A percentile compares a stretch with the other conserved stretches of the same genome.
phyloP scores from a whole-genome alignment of 208 protist species.

The Angomonas desouzai region DNA sequence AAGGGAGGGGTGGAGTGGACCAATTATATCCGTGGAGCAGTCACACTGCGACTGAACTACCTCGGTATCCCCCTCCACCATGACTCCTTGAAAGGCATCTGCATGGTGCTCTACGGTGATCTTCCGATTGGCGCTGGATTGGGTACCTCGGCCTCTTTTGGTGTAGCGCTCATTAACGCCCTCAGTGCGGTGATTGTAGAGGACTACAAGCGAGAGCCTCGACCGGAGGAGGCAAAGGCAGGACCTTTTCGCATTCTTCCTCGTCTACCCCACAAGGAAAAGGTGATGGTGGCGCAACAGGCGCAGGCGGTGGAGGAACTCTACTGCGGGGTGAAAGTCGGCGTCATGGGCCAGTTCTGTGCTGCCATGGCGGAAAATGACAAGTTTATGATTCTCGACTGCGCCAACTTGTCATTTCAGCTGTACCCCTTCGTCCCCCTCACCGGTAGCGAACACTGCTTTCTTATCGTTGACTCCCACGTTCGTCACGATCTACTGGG shows the following conservation, averaged over 20 bases:
- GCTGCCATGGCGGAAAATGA: constrained; percentile 64
- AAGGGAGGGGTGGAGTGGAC: constrained; percentile 47
- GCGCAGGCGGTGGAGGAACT: constrained; percentile 74
- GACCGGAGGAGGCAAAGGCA: background rate
- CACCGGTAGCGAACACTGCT: constrained; percentile 51
- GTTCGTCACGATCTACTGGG: constrained; percentile 61
- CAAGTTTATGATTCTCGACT: constrained; percentile 85
- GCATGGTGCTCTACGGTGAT: constrained; percentile 68
- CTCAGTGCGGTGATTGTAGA: constrained; percentile 37
- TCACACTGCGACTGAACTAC: constrained; percentile 49
- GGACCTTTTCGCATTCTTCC: constrained; percentile 23
- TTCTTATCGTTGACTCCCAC: constrained; percentile 73
- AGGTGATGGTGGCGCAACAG: constrained; percentile 57
- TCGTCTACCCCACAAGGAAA: constrained; percentile 23
- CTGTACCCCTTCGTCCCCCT: constrained; percentile 42
- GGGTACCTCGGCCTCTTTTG: constrained; percentile 81
- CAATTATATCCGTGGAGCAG: constrained; percentile 58
- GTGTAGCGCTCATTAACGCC: constrained; percentile 56
- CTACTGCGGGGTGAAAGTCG: constrained; percentile 82
- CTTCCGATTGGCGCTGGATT: constrained; percentile 84
- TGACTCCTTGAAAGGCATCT: constrained; percentile 38
- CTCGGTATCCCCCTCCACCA: constrained; percentile 37
- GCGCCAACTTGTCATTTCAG: constrained; percentile 52
- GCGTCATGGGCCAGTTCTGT: constrained; percentile 93
- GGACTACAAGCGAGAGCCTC: constrained; percentile 29